Evolutionary conservation across 1,139 yeast species (phyloP), one percentile per base, ranked within the genome.

Genomic region (Eremothecium gossypii): DNA sequence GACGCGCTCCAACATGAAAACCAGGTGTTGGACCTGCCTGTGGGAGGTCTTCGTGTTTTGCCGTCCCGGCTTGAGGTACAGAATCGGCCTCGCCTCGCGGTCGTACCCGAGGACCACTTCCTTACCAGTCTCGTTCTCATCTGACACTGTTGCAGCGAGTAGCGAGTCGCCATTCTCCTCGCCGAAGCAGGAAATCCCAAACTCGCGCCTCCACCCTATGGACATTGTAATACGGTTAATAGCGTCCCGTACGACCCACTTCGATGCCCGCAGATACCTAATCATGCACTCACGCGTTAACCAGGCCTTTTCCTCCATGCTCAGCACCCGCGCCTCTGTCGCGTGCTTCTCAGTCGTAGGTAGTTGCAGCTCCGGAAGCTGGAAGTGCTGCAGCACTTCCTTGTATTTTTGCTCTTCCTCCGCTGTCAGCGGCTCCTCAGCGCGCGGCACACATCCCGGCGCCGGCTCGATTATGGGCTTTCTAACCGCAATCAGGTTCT

Each of bases 11-110:
- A 91, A 71, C 86, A 83, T 83, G 66, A 73, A 91, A 7, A 91
- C 97, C 55, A 91, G 69, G 61, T 86, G 95, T 62, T 91, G 94
- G 8, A 91, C 95, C 59, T 91, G 98, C 53, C 83, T 75, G 44
- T 82, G 79, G 1, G 93, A 77, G 4, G 91, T 76, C 53, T 84
- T 77, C 10, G 98, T 91, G 64, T 91, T 91, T 61, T 91, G 97
- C 58, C 93, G 77, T 11, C 96, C 97, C 5, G 94, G 93, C 58
- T 86, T 78, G 54, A 91, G 71, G 58, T 86, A 89, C 36, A 91
- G 67, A 55, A 96, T 86, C 1, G 98, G 97, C 54, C 98, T 73
- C 45, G 82, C 76, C 53, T 83, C 89, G 52, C 81, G 80, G 59
- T 91, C 98, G 58, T 73, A 91, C 8, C 98, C 98, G 32, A 91